Conservation (phyloP, 192 early-diverging fungal genomes). For the Umbelopsis vinacea region DNA sequence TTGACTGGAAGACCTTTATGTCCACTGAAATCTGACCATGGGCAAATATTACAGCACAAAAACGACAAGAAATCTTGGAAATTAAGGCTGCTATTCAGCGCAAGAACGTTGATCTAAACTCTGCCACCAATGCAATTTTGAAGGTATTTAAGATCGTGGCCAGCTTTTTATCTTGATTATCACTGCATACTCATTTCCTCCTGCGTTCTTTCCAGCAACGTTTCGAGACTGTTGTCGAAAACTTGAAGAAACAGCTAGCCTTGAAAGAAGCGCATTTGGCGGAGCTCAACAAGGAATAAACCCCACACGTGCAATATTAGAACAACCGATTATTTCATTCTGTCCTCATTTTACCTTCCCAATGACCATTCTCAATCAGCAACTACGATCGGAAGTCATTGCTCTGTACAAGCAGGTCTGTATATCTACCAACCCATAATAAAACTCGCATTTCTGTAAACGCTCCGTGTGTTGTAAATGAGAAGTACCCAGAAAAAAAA, state of each 20-base stretch:
- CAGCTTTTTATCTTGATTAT: too few species aligned
- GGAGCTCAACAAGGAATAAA: constrained; percentile 39
- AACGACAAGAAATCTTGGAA: constrained; percentile 67
- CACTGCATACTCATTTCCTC: too few species aligned
- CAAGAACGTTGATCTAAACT: constrained; percentile 53
- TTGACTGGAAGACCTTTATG: neutral
- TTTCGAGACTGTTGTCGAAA: constrained; percentile 66
- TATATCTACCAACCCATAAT: neutral
- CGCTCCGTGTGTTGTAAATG: neutral
- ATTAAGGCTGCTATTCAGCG: constrained; percentile 62
- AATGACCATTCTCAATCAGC: neutral
- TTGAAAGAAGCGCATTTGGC: constrained; percentile 65
- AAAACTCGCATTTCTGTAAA: neutral
- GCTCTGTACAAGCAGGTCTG: constrained; percentile 43
- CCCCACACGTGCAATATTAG: neutral
- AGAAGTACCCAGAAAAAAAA: too few species aligned
- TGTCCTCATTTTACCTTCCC: too few species aligned
- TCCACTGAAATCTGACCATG: constrained; percentile 19
- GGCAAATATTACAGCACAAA: constrained; percentile 41
- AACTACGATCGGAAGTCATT: constrained; percentile 38
- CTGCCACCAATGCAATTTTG: constrained; percentile 73
- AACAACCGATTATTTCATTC: neutral
- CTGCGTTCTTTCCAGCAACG: constrained; percentile 50
- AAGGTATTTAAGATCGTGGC: constrained; percentile 50
- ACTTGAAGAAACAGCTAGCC: constrained; percentile 60